Conservation (phyloP, 1,284 basidiomycete genomes). For the Sparassis latifolia region DNA sequence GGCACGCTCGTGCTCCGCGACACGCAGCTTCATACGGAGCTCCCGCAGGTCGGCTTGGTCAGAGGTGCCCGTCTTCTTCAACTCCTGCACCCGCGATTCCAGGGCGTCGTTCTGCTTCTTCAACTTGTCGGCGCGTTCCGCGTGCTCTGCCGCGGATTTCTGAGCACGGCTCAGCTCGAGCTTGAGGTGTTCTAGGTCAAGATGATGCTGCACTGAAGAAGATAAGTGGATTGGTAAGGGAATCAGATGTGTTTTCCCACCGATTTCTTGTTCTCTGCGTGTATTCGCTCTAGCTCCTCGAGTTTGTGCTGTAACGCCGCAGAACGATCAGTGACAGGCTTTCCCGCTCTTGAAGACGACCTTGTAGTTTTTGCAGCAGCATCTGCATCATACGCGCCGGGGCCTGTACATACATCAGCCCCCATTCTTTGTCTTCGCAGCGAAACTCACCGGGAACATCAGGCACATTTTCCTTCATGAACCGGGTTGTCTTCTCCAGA, state of each 20-base stretch:
- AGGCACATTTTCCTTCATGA: constrained; percentile 34
- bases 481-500: constrained; percentile 47
- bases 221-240: constrained; percentile 1
- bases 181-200: constrained; percentile 53
- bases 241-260: constrained; percentile 33
- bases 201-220: constrained; percentile 39
- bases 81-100: constrained; percentile 50
- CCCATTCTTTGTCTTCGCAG: neutral
- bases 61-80: constrained; percentile 40
- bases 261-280: constrained; percentile 58
- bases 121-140: constrained; percentile 50
- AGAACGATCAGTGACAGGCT: constrained; percentile 36
- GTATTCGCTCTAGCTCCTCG: constrained; percentile 58
- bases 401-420: constrained; percentile 24
- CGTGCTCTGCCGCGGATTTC: constrained; percentile 43
- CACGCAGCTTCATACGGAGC: constrained; percentile 50
- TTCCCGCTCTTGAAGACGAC: constrained; percentile 4
- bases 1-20: constrained; percentile 51
- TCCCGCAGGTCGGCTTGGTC: constrained; percentile 62
- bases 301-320: constrained; percentile 53
- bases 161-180: constrained; percentile 46
- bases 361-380: constrained; percentile 10
- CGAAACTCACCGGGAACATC: constrained; percentile 35
- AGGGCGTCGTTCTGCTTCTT: constrained; percentile 54
- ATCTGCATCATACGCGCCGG: constrained; percentile 27